Conservation (phyloP, 2,329 filamentous ascomycete genomes). For the Cadophora sp. region DNA sequence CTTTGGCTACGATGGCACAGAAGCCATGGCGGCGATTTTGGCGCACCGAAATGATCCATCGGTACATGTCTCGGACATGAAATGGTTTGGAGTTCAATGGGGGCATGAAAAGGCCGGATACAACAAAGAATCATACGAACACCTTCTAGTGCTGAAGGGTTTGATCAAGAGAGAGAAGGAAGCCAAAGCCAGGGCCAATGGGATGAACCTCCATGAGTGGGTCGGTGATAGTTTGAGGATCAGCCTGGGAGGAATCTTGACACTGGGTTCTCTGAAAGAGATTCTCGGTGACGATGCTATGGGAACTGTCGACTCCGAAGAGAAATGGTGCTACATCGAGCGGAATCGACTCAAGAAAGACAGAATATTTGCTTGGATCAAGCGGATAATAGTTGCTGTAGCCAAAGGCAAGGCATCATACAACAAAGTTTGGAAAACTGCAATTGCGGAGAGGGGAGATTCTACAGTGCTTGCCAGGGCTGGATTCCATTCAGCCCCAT, state of each 20-base stretch:
- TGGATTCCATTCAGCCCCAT: neutral
- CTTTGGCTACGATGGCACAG: neutral
- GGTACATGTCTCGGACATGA: neutral
- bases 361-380: neutral
- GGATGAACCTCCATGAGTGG: neutral
- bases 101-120: neutral
- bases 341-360: no score
- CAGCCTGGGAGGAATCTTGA: neutral
- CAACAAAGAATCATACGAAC: slow-evolving; percentile 11
- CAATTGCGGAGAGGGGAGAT: neutral
- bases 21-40: neutral
- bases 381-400: neutral
- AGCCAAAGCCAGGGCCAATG: neutral
- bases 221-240: neutral
- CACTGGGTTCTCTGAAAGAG: neutral
- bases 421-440: neutral
- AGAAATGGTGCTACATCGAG: slow-evolving; percentile 10
- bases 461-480: neutral
- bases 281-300: neutral
- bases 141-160: neutral
- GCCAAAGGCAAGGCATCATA: neutral
- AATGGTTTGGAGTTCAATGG: neutral
- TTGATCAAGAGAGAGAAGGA: neutral
- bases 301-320: neutral
- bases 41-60: neutral